Percentiles rank a stretch among this genome's conserved stretches.
These are phyloP conservation scores for Aquilaria agallochum DNA, from an alignment of 441 rosid genomes.

Conservation along the genomic window DNA sequence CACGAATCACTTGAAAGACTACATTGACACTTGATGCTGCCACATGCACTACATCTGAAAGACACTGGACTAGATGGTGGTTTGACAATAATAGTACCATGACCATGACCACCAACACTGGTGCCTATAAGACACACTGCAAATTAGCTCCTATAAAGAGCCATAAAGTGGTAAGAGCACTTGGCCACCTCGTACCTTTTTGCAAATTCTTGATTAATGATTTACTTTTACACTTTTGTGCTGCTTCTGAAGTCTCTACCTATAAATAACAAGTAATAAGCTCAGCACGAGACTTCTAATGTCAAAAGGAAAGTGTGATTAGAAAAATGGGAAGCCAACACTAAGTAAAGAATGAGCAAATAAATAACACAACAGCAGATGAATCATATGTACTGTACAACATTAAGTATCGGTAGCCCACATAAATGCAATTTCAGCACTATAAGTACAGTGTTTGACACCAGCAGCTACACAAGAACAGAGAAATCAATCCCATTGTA, in stretches of 20 bases:
- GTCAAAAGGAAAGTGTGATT: no score
- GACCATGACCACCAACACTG: conserved; percentile 20
- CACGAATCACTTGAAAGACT: conserved; percentile 36
- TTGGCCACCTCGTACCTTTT: conserved; percentile 60
- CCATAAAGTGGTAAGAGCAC: conserved; percentile 35
- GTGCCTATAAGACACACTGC: conserved; percentile 44
- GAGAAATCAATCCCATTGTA: neutral
- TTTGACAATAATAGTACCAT: conserved; percentile 25
- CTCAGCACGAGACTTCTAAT: conserved; percentile 7
- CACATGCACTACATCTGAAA: conserved; percentile 46
- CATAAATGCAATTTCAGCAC: no score
- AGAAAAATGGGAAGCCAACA: no score
- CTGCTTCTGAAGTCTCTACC: conserved; percentile 38
- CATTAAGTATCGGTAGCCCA: no score
- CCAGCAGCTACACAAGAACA: no score
- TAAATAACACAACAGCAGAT: neutral
- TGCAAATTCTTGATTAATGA: conserved; percentile 17
- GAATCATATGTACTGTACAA: no score
- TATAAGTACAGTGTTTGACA: no score
- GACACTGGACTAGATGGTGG: conserved; percentile 22
- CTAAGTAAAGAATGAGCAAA: neutral
- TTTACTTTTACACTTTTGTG: conserved; percentile 23
- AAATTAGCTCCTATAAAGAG: conserved; percentile 40
- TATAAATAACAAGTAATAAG: conserved; percentile 18
- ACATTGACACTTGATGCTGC: conserved; percentile 41